Base-by-base conservation (phyloP, 2,329 filamentous ascomycete species). In the Paracorniculantispora psalliotae region DNA sequence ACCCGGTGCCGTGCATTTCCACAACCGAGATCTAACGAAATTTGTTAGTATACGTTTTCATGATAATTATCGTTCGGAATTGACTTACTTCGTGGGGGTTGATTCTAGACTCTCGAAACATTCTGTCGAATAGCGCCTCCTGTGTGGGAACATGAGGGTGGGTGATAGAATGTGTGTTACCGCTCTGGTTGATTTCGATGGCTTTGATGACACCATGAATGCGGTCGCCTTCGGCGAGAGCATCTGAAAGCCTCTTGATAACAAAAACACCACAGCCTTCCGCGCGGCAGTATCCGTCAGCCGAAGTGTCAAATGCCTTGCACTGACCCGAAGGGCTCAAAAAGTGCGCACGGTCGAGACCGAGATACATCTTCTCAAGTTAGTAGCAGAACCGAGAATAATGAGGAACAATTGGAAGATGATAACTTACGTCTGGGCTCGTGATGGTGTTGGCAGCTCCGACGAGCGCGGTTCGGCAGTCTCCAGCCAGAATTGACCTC, bases 11-110 rank as follows among this genome's bases (percentile, higher is more conserved):
- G 13, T 46, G 43, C 43, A 46, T 46, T 28, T 46, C 43, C 4
- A 46, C 43, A n/a, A 46, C 43, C 15, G 43, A 46, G 1, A 46
- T 46, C 43, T 46, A 46, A 0, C 17, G 15, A 4, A 46, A 25
- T 26, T n/a, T 15, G 23, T 46, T 28, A 46, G 23, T 8, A 26
- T 2, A 17, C 6, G n/a, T 17, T 1, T 26, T 15, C 1, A 12
- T 4, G 4, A 12, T 13, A 17, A 17, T 7, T 23, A n/a, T n/a
- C 17, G 43, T 17, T 2, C 33, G 13, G 8, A 17, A 26, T 25
- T 7, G 17, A 25, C 43, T 25, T 15, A 93, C 91, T 67, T 96
- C 91, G 6, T 94, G 88, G 63, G 85, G 85, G 66, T 52, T 58
- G 26, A 58, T 44, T 46, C 56, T 6, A 37, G 47, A 23, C 35